Evolutionary conservation across 148 eudicot genomes (phyloP).

Genomic region (Hydrangea macrophylla): DNA sequence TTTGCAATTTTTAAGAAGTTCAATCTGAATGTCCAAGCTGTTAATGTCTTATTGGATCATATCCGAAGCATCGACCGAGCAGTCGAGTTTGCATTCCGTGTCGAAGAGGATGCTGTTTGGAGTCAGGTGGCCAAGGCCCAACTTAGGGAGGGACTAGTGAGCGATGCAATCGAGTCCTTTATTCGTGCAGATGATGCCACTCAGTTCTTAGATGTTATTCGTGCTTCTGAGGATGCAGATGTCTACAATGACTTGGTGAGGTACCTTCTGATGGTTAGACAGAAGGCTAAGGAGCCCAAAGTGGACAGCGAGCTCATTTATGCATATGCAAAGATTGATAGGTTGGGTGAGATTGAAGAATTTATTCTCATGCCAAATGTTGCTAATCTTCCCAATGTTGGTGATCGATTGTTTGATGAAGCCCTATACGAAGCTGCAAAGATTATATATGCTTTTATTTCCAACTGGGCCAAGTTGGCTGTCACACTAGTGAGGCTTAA

Average conservation of each 20-base stretch:
- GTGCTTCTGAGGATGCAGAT: slow-evolving; percentile 79
- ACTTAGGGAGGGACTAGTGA: slow-evolving; percentile 75
- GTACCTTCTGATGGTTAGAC: slow-evolving; percentile 91
- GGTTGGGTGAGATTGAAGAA: slow-evolving; percentile 88
- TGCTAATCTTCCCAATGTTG: slow-evolving; percentile 92
- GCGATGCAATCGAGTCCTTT: slow-evolving; percentile 97
- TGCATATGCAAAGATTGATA: slow-evolving; percentile 94
- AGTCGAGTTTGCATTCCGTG: slow-evolving; percentile 96
- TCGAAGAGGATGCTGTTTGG: slow-evolving; percentile 99
- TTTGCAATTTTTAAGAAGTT: slow-evolving; percentile 96
- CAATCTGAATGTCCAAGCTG: slow-evolving; percentile 93
- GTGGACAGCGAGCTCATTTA: slow-evolving; percentile 97
- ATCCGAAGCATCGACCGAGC: slow-evolving; percentile 81
- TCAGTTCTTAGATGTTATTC: slow-evolving; percentile 82
- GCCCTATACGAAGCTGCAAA: slow-evolving; percentile 94
- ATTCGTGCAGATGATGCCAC: slow-evolving; percentile 96
- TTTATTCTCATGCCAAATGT: slow-evolving; percentile 97
- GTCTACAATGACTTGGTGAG: slow-evolving; percentile 87
- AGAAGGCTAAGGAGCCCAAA: slow-evolving; percentile 91
- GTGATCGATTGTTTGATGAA: slow-evolving; percentile 88
- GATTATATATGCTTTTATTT: slow-evolving; percentile 86
- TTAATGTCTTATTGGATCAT: slow-evolving; percentile 73
- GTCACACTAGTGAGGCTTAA: slow-evolving; percentile 73
- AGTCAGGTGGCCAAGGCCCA: slow-evolving; percentile 98
- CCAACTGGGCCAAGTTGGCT: slow-evolving; percentile 96